Evolutionary conservation across 2,329 filamentous ascomycete species (phyloP).

Genomic region (Colletotrichum sp.): DNA sequence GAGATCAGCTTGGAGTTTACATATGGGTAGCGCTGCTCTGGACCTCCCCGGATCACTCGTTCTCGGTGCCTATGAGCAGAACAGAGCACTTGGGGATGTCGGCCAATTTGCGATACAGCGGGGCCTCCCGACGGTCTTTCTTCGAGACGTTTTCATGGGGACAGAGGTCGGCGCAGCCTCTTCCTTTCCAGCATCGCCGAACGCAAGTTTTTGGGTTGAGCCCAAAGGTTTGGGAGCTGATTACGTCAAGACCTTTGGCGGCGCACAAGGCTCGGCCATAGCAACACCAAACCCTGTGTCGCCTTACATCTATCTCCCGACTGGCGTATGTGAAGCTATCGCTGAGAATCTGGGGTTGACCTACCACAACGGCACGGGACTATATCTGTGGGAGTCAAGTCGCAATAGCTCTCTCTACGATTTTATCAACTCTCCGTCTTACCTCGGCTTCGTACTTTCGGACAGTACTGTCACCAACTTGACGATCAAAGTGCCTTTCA

Average conservation of each 20-base stretch:
- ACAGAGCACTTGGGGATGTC: constrained; percentile 30
- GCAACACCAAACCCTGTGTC: constrained; percentile 27
- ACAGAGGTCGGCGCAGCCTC: constrained; percentile 23
- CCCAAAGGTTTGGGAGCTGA: neutral
- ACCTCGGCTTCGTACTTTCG: constrained; percentile 42
- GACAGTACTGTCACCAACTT: constrained; percentile 34
- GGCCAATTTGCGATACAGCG: constrained; percentile 25
- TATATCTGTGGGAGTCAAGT: constrained; percentile 45
- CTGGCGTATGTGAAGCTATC: constrained; percentile 42
- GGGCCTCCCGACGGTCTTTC: constrained; percentile 16
- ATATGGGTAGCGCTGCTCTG: constrained; percentile 35
- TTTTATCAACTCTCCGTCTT: constrained; percentile 45
- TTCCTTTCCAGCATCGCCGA: constrained; percentile 9
- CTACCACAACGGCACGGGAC: constrained; percentile 35
- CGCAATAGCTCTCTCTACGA: constrained; percentile 33
- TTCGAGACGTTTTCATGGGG: constrained; percentile 25
- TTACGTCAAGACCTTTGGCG: constrained; percentile 5
- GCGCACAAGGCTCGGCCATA: constrained; percentile 2
- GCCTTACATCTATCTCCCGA: constrained; percentile 44
- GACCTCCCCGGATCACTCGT: constrained; percentile 31
- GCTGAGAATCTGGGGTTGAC: constrained; percentile 40
- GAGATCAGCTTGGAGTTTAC: constrained; percentile 34
- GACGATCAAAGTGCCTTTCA: constrained; percentile 48
- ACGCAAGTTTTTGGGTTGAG: constrained; percentile 10
- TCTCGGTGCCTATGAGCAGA: constrained; percentile 39